phyloP scores from a whole-genome alignment of 208 protist species.

The Leptomonas pyrrhocoris region DNA sequence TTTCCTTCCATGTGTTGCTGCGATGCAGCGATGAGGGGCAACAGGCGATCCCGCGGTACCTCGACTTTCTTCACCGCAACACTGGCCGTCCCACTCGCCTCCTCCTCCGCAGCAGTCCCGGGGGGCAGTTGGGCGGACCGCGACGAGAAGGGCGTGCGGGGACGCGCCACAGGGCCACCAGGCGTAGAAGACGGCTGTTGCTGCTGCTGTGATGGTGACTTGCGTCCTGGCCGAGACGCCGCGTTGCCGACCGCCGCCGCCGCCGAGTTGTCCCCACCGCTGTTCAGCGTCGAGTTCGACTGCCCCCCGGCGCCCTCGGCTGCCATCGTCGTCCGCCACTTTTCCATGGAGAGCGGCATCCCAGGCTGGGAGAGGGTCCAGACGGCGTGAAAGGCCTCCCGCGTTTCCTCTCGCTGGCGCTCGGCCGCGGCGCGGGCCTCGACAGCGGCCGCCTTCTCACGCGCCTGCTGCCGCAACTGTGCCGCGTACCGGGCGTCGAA shows the following conservation, averaged over 20 bases:
- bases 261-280: not conserved
- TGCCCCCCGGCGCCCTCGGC: not conserved
- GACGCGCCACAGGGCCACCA: not conserved
- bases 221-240: conserved; percentile 5
- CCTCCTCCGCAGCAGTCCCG: not conserved
- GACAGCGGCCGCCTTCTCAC: conserved; percentile 13
- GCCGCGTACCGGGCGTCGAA: conserved; percentile 35
- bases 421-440: conserved; percentile 13
- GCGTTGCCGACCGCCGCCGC: not conserved
- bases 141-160: not conserved
- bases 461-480: conserved; percentile 18
- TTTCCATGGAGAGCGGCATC: conserved; percentile 66
- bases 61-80: conserved; percentile 15
- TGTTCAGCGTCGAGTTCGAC: not conserved
- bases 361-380: conserved; percentile 60
- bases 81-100: not conserved
- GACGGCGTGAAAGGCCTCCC: conserved; percentile 59
- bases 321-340: conserved; percentile 28
- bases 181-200: not conserved
- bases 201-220: not conserved
- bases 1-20: not conserved
- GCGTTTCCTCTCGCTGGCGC: conserved; percentile 24
- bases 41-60: conserved; percentile 24
- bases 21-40: conserved; percentile 6
- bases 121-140: not conserved